Conservation (phyloP, 2,329 filamentous ascomycete species). For the Ceratocystis papillata region DNA sequence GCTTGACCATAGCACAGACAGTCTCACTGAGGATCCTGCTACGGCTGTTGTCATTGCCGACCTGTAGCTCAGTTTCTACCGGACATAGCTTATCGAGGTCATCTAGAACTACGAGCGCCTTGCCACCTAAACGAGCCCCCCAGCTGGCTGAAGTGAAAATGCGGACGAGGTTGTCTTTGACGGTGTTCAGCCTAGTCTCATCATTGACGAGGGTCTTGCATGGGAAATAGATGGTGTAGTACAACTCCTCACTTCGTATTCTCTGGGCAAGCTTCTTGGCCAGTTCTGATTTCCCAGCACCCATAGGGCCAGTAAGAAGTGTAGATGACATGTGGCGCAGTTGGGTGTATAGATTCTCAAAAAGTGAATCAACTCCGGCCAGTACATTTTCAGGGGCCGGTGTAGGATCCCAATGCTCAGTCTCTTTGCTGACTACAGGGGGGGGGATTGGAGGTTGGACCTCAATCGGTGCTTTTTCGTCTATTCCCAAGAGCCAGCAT, state of each 20-base stretch:
- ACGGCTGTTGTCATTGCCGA: conserved; percentile 83
- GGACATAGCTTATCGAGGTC: conserved; percentile 90
- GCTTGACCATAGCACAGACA: conserved; percentile 67
- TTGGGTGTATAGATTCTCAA: conserved; percentile 62
- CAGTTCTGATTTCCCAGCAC: conserved; percentile 79
- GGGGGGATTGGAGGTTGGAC: conserved; percentile 63
- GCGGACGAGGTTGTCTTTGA: conserved; percentile 77
- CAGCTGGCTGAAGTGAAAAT: conserved; percentile 84
- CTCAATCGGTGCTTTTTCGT: conserved; percentile 61
- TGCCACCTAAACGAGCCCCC: conserved; percentile 78
- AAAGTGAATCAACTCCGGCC: conserved; percentile 72
- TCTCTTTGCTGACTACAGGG: conserved; percentile 45
- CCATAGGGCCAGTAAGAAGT: conserved; percentile 75
- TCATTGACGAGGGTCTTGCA: conserved; percentile 83
- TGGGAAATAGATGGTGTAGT: conserved; percentile 74
- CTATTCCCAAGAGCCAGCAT: conserved; percentile 67
- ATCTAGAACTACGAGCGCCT: conserved; percentile 75
- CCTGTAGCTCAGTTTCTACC: conserved; percentile 84
- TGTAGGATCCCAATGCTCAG: conserved; percentile 42
- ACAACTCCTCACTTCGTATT: conserved; percentile 61
- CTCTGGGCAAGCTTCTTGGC: conserved; percentile 64
- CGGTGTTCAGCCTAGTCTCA: conserved; percentile 75
- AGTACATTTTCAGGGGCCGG: conserved; percentile 50
- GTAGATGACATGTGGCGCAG: conserved; percentile 80
- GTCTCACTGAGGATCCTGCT: conserved; percentile 88